Evolutionary conservation across 2,329 filamentous ascomycete genomes (phyloP).

Genomic region (Hymenoscyphus fructigenus): DNA sequence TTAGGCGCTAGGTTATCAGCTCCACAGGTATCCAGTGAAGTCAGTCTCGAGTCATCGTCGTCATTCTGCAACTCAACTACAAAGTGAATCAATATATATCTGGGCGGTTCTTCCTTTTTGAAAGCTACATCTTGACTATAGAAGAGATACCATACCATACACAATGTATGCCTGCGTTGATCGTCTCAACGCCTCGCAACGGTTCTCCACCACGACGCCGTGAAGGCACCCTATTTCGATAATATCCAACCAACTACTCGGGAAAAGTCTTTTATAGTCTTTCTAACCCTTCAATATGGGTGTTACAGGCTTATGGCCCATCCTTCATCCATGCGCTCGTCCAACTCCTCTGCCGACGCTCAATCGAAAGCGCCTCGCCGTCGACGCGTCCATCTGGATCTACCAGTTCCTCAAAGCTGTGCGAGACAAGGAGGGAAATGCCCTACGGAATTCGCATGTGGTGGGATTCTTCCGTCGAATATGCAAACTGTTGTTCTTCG

Average conservation of each 20-base stretch:
- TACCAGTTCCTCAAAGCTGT: slow-evolving; percentile 99
- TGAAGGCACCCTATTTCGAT: not conserved
- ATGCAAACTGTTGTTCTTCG: slow-evolving; percentile 95
- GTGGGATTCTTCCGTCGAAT: slow-evolving; percentile 98
- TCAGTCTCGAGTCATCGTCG: too few species aligned
- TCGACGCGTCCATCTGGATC: slow-evolving; percentile 99
- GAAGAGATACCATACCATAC: not conserved
- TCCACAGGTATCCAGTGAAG: too few species aligned
- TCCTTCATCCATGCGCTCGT: slow-evolving; percentile 90
- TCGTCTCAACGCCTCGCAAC: not conserved
- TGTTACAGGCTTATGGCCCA: slow-evolving; percentile 96
- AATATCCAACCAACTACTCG: not conserved
- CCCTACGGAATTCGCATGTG: slow-evolving; percentile 90
- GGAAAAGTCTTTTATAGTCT: not conserved
- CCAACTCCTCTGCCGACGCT: slow-evolving; percentile 95
- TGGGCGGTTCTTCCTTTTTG: too few species aligned
- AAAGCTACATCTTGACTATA: too few species aligned
- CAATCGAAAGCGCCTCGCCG: slow-evolving; percentile 92
- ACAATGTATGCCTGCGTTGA: slow-evolving; percentile 2
- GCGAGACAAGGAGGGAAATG: slow-evolving; percentile 96
- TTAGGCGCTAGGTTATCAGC: too few species aligned
- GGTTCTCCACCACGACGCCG: not conserved
- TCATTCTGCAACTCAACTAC: too few species aligned
- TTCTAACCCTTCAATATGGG: slow-evolving; percentile 62
- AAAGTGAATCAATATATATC: too few species aligned